Percentiles rank a stretch among this genome's conserved stretches.
Conservation (phyloP, 495 filamentous ascomycete genomes). For the Tuber microsphaerosporum region DNA sequence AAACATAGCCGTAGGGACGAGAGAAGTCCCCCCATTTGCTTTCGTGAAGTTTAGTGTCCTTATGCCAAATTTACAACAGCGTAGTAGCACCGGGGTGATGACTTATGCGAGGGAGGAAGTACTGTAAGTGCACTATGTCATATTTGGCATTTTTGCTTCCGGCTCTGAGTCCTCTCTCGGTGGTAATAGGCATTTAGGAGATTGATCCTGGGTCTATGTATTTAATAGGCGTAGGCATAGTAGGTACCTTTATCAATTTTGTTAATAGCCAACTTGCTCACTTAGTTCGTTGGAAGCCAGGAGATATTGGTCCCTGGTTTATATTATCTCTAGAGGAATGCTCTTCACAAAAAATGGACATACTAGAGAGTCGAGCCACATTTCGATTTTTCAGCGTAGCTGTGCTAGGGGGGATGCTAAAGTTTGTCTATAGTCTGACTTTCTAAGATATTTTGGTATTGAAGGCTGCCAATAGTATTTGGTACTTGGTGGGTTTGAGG, state of each 20-base stretch:
- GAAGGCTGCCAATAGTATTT: background rate
- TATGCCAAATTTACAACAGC: no score
- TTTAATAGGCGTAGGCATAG: background rate
- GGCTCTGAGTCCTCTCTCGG: background rate
- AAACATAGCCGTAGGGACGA: background rate
- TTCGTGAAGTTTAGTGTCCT: background rate
- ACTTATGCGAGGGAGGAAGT: no score
- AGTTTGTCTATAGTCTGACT: background rate
- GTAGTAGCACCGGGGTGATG: background rate
- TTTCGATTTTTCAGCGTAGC: background rate
- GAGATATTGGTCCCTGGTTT: background rate
- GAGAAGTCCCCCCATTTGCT: background rate
- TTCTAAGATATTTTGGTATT: background rate
- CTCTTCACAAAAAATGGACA: background rate
- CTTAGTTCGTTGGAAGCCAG: background rate
- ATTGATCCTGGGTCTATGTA: background rate
- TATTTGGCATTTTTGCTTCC: background rate
- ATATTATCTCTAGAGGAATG: background rate
- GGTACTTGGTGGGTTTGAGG: background rate
- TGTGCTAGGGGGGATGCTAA: background rate
- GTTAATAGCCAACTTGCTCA: background rate
- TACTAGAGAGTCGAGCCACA: background rate
- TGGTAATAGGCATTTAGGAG: background rate
- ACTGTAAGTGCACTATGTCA: background rate
- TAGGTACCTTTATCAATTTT: background rate